Evolutionary conservation across 2,329 filamentous ascomycete genomes (phyloP).

Genomic region (Fusarium napiforme): DNA sequence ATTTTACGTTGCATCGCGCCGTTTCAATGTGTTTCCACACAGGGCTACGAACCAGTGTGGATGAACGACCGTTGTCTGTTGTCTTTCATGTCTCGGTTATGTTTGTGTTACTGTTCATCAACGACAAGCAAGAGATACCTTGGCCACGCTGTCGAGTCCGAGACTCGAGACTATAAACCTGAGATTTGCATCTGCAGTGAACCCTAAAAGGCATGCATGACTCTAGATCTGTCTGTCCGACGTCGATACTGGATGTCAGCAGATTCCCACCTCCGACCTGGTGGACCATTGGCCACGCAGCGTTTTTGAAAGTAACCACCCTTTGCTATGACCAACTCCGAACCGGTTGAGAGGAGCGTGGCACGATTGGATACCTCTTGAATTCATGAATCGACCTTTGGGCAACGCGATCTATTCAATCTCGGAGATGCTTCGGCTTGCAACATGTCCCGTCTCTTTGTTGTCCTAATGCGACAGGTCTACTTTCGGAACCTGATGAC

Average conservation of each 20-base stretch:
- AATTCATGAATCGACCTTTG: neutral
- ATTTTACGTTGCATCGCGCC: conserved; percentile 3
- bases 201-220: conserved; percentile 16
- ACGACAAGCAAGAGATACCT: neutral
- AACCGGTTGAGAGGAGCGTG: conserved; percentile 1
- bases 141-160: conserved; percentile 27
- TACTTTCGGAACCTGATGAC: neutral
- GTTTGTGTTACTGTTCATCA: conserved; percentile 14
- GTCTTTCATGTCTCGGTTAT: conserved; percentile 9
- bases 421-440: neutral
- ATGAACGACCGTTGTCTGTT: neutral
- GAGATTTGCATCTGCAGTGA: conserved; percentile 33
- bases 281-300: conserved; percentile 1
- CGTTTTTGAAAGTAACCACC: conserved; percentile 14
- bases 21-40: conserved; percentile 2
- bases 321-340: neutral
- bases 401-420: neutral
- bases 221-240: conserved; percentile 11
- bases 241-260: neutral
- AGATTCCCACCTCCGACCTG: neutral
- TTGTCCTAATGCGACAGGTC: neutral
- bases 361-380: neutral
- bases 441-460: neutral
- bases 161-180: conserved; percentile 14
- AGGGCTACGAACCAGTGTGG: neutral